A percentile compares a stretch with the other conserved stretches of the same genome.
These are phyloP conservation scores for Inga laurina DNA, from an alignment of 306 rosid genomes.

Conservation along the genomic window DNA sequence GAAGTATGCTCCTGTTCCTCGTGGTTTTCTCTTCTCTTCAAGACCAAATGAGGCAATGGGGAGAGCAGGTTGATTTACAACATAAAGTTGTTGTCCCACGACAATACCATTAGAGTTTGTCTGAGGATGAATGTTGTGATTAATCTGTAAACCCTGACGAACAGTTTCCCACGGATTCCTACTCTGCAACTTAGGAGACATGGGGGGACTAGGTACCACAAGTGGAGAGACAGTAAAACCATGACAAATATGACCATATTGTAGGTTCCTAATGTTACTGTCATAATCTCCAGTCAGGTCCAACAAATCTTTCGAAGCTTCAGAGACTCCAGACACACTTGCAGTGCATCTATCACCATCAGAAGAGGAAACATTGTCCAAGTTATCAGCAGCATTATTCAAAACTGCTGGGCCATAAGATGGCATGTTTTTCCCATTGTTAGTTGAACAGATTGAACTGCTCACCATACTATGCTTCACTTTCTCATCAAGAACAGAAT, in stretches of 20 bases:
- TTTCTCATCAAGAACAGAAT: conserved; percentile 38
- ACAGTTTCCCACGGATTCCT: conserved; percentile 60
- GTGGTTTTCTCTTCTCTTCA: conserved; percentile 63
- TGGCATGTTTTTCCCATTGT: conserved; percentile 32
- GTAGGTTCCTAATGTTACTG: conserved; percentile 57
- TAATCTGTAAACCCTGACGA: conserved; percentile 42
- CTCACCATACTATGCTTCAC: conserved; percentile 34
- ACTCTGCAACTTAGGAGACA: conserved; percentile 50
- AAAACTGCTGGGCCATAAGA: conserved; percentile 34
- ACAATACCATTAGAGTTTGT: conserved; percentile 47
- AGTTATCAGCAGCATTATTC: conserved; percentile 32
- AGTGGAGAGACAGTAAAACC: conserved; percentile 49
- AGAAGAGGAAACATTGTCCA: conserved; percentile 36
- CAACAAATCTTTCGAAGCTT: conserved; percentile 52
- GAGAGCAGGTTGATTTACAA: conserved; percentile 46
- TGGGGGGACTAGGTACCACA: conserved; percentile 57
- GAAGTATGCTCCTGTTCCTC: conserved; percentile 81
- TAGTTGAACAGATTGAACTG: conserved; percentile 33
- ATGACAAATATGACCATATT: conserved; percentile 52
- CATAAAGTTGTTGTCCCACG: conserved; percentile 45
- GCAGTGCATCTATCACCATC: conserved; percentile 31
- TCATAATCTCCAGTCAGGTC: conserved; percentile 80
- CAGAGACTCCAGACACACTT: conserved; percentile 40
- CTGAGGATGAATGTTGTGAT: conserved; percentile 47
- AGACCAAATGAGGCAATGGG: conserved; percentile 41